Evolutionary conservation across 352 stramenopile species (phyloP).

Genomic region (Globisporangium paroecandrum): DNA sequence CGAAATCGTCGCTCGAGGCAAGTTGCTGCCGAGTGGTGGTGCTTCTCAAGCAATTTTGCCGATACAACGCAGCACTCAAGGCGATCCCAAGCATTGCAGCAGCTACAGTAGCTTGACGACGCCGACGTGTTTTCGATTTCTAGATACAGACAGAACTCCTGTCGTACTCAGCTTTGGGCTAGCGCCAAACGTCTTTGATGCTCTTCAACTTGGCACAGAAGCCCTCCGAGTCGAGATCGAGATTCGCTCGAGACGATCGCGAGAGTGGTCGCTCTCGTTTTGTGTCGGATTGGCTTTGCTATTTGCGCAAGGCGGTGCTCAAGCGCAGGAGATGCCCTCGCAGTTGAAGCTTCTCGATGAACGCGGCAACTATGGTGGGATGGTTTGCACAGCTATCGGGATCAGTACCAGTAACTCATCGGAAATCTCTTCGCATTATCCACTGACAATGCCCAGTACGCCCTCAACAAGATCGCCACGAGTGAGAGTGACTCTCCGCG

Average conservation of each 20-base stretch:
- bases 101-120: neutral
- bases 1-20: slow-evolving; percentile 1
- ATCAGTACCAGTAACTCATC: neutral
- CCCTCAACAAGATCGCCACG: neutral
- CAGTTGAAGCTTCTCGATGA: slow-evolving; percentile 9
- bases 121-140: neutral
- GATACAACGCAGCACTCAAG: neutral
- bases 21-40: neutral
- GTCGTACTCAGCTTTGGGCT: slow-evolving; percentile 8
- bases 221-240: slow-evolving; percentile 13
- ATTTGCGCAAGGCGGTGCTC: neutral
- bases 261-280: slow-evolving; percentile 10
- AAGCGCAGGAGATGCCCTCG: neutral
- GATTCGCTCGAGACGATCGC: slow-evolving; percentile 12
- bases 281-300: slow-evolving; percentile 6
- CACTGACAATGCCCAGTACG: neutral
- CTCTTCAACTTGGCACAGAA: slow-evolving; percentile 1
- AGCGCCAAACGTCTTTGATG: slow-evolving; percentile 9
- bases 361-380: slow-evolving; percentile 1
- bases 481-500: neutral
- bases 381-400: neutral
- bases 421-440: neutral
- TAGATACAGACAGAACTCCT: neutral
- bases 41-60: neutral
- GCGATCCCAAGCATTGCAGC: slow-evolving; percentile 1